phyloP scores from a whole-genome alignment of 306 rosid genomes.

The Cucumis melo region DNA sequence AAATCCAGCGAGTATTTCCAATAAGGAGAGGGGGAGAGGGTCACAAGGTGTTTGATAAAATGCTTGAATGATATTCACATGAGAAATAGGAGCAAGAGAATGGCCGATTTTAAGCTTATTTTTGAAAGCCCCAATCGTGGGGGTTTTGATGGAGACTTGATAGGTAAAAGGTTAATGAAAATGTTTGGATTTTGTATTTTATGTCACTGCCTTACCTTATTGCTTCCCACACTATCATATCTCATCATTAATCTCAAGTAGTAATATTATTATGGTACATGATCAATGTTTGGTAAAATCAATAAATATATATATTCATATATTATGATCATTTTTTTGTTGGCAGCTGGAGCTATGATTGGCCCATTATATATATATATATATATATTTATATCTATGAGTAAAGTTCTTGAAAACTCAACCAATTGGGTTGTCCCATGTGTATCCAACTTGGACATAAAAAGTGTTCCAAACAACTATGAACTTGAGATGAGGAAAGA shows the following conservation, averaged over 20 bases:
- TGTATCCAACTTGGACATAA: not conserved
- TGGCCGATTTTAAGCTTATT: not conserved
- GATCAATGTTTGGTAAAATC: conserved; percentile 22
- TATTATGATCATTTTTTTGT: conserved; percentile 12
- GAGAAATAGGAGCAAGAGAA: not conserved
- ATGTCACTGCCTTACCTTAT: not conserved
- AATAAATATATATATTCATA: not conserved
- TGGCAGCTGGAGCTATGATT: conserved; percentile 24
- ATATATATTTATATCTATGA: not conserved
- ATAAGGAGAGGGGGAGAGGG: not conserved
- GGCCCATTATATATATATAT: conserved; percentile 28
- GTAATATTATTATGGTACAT: not conserved
- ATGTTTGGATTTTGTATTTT: conserved; percentile 31
- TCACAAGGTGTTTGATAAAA: not conserved
- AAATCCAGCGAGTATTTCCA: not conserved
- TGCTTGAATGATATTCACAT: not conserved
- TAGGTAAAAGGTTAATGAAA: conserved; percentile 9
- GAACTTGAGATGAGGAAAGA: too few relatives aligned
- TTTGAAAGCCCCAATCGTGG: not conserved
- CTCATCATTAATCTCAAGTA: conserved; percentile 13
- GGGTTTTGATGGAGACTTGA: not conserved
- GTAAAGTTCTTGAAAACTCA: not conserved
- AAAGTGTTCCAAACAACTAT: not conserved
- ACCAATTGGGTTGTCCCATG: not conserved
- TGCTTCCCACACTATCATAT: conserved; percentile 39